Conservation (phyloP, 768 basidiomycete genomes). For the Trametes elegans region DNA sequence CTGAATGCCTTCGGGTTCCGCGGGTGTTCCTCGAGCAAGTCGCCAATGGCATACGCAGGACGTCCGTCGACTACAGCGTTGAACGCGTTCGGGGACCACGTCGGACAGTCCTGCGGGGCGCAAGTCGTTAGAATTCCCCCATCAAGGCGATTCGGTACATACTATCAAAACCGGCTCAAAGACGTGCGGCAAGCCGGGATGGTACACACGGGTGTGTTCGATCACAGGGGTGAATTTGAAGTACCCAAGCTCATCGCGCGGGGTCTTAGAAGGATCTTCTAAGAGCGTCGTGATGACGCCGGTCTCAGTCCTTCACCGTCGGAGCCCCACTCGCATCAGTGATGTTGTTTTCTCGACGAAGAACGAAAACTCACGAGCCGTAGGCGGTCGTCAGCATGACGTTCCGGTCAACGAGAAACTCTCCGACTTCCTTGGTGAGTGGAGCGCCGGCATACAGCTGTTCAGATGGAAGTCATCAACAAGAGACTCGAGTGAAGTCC, state of each 20-base stretch:
- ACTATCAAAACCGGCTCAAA: conserved; percentile 42
- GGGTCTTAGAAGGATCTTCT: not conserved
- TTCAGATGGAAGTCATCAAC: no score
- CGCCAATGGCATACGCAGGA: conserved; percentile 37
- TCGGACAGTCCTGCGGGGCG: conserved; percentile 1
- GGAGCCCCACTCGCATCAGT: no score
- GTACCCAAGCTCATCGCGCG: conserved; percentile 33
- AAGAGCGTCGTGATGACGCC: not conserved
- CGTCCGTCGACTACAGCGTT: conserved; percentile 26
- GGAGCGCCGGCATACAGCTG: conserved; percentile 41
- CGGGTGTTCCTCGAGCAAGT: conserved; percentile 42
- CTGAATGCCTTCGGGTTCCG: conserved; percentile 35
- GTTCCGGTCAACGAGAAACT: conserved; percentile 33
- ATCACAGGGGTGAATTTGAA: conserved; percentile 27
- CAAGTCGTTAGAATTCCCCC: not conserved
- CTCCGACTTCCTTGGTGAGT: conserved; percentile 34
- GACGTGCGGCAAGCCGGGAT: conserved; percentile 28
- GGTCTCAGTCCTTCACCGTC: conserved; percentile 19
- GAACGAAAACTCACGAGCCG: conserved; percentile 32
- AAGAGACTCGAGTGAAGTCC: no score
- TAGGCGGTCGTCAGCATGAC: conserved; percentile 34
- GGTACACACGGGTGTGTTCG: conserved; percentile 30
- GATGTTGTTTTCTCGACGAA: not conserved
- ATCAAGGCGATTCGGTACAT: conserved; percentile 1
- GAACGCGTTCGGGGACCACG: conserved; percentile 15